Evolutionary conservation across 805 yeast species (phyloP).

Genomic region (Zygoascus tannicola): DNA sequence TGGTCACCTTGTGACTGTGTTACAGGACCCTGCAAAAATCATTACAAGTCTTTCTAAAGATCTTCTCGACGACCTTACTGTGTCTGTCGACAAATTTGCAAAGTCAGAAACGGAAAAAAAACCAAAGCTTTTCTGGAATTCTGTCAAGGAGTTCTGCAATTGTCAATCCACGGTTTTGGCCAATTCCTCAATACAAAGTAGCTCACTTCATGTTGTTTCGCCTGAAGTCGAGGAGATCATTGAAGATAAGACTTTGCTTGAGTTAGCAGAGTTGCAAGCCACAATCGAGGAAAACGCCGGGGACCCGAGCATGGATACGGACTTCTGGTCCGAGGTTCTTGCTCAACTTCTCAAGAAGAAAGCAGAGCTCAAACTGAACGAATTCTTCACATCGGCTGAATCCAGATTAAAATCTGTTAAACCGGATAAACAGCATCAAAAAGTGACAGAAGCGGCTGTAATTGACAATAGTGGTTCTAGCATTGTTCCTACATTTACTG

Average conservation of each 20-base stretch:
- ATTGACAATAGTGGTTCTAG: background rate
- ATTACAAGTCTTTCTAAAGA: slow-evolving; percentile 10
- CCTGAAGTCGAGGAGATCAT: slow-evolving; percentile 24
- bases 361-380: slow-evolving; percentile 13
- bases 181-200: slow-evolving; percentile 3
- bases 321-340: slow-evolving; percentile 24
- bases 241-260: slow-evolving; percentile 19
- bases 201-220: slow-evolving; percentile 8
- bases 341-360: slow-evolving; percentile 18
- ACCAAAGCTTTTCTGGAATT: slow-evolving; percentile 18
- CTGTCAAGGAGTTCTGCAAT: slow-evolving; percentile 9
- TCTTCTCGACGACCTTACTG: slow-evolving; percentile 12
- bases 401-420: background rate
- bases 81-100: slow-evolving; percentile 9
- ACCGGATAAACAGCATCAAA: background rate
- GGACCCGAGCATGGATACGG: slow-evolving; percentile 16
- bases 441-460: background rate
- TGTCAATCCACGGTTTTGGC: background rate
- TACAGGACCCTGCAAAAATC: slow-evolving; percentile 16
- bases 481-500: background rate
- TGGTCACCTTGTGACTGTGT: background rate
- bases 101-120: slow-evolving; percentile 4
- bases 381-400: slow-evolving; percentile 5
- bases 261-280: slow-evolving; percentile 18
- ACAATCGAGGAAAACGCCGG: slow-evolving; percentile 12